A percentile compares a stretch with the other conserved stretches of the same genome.
phyloP scores from a whole-genome alignment of 2,329 filamentous ascomycete species.

The Calonectria honghensis region DNA sequence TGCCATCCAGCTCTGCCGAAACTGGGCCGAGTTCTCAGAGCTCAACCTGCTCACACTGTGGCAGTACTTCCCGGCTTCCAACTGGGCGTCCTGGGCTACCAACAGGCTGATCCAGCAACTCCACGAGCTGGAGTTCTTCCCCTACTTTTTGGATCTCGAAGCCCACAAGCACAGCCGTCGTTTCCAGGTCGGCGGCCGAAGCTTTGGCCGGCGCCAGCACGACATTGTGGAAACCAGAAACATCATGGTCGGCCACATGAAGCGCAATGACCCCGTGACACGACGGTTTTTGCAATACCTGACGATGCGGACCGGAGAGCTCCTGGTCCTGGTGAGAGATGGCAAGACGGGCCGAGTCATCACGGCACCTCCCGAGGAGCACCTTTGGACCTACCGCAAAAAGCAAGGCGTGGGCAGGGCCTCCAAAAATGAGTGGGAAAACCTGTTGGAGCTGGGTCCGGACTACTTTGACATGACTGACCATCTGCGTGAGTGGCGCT shows the following conservation, averaged over 20 bases:
- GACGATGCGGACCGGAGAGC: constrained; percentile 52
- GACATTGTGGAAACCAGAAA: constrained; percentile 55
- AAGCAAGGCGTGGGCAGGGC: constrained; percentile 54
- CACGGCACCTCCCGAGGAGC: constrained; percentile 51
- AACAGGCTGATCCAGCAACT: constrained; percentile 53
- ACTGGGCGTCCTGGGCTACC: constrained; percentile 51
- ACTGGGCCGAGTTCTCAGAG: constrained; percentile 56
- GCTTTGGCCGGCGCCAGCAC: constrained; percentile 49
- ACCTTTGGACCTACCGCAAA: constrained; percentile 54
- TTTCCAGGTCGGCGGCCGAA: constrained; percentile 47
- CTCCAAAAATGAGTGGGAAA: constrained; percentile 54
- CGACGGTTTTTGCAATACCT: constrained; percentile 56
- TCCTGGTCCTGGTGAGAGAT: constrained; percentile 55
- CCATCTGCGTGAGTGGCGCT: constrained; percentile 52
- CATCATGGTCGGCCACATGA: constrained; percentile 56
- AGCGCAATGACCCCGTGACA: constrained; percentile 54
- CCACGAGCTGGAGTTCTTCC: constrained; percentile 54
- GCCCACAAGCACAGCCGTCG: constrained; percentile 45
- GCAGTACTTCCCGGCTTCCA: constrained; percentile 56
- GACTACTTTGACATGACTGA: constrained; percentile 53
- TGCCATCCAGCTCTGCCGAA: constrained; percentile 55
- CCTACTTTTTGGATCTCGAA: constrained; percentile 54
- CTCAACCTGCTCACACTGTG: constrained; percentile 52
- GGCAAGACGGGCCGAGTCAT: constrained; percentile 56
- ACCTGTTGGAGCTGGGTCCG: constrained; percentile 50